Evolutionary conservation across 1,284 basidiomycete genomes (phyloP), one percentile per base, ranked within the genome.

Genomic region (Sporisorium iseilematis-ciliati): DNA sequence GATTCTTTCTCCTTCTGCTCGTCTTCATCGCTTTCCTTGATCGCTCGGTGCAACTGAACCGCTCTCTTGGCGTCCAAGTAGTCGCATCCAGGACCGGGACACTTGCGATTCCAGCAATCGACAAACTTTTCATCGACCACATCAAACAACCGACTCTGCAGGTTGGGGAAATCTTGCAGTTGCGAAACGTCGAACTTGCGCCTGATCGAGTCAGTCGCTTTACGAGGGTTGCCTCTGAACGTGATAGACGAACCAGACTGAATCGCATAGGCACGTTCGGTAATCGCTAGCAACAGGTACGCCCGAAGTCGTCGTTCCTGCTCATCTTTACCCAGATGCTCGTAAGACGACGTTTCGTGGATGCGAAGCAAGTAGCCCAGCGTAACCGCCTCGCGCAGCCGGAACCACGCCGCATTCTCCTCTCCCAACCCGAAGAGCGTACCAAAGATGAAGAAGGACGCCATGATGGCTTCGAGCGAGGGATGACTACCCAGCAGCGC

Each of bases 251-350:
- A 72, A 14, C 76, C 76, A 8, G 71, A 65, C 58, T 81, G 79
- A 42, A 81, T 77, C 8, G 79, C 78, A 31, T 78, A 81, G 12
- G 79, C 79, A 3, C 81, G 57, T 55, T 83, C 82, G 2, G 82
- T 83, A 57, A 83, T 83, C 41, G 78, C 81, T 7, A 83, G 72
- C 29, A 83, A 59, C 57, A 82, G 81, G 46, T 82, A 83, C 0
- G 78, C 75, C 16, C 82, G 72, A 6, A 83, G 54, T 7, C 82
- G 48, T 4, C 82, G 65, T 53, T 83, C 82, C 51, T 77, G 77
- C 48, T 84, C 82, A 62, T 77, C 82, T 35, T 73, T 66, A 35
- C 77, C 63, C 18, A 84, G 69, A n/a, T 61, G 42, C 58, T 78
- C 80, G 71, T 83, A 84, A 7, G 75, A 67, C 7, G 75, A 65